Conservation (phyloP, 1,284 basidiomycete genomes). For the Amylostereum chailletii region DNA sequence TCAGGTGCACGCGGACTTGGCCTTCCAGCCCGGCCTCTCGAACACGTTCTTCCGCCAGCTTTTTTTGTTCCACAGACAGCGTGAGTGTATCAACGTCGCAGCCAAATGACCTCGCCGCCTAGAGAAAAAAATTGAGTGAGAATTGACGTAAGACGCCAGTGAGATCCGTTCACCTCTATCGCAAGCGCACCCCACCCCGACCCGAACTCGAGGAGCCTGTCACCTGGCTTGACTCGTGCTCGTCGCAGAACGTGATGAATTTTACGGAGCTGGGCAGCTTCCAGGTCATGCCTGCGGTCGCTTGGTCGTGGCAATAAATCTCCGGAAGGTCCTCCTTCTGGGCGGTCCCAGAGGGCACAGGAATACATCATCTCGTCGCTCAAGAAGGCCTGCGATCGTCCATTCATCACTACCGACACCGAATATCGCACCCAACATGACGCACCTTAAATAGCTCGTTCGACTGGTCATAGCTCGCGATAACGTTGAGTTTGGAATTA, state of each 20-base stretch:
- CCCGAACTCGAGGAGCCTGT: constrained; percentile 86
- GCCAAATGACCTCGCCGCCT: constrained; percentile 62
- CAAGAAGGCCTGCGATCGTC: constrained; percentile 57
- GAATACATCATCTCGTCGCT: constrained; percentile 92
- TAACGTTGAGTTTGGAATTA: constrained; percentile 75
- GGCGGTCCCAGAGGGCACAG: constrained; percentile 71
- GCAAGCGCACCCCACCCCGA: constrained; percentile 88
- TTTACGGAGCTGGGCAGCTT: constrained; percentile 77
- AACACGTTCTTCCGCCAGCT: constrained; percentile 77
- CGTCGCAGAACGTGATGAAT: constrained; percentile 70
- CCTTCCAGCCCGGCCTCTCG: constrained; percentile 61
- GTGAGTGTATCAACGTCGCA: constrained; percentile 87
- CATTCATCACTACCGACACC: not conserved
- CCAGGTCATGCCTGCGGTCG: constrained; percentile 57
- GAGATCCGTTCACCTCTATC: constrained; percentile 58
- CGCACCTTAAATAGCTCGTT: constrained; percentile 69
- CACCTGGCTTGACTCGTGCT: constrained; percentile 68
- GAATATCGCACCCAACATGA: constrained; percentile 19
- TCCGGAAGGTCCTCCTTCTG: constrained; percentile 64
- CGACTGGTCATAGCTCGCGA: constrained; percentile 86
- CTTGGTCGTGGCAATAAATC: constrained; percentile 28
- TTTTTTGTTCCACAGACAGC: constrained; percentile 80
- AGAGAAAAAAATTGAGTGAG: constrained; percentile 3
- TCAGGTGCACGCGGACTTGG: constrained; percentile 73
- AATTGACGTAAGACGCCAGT: not conserved